Conservation (phyloP, 1,139 yeast genomes). For the Zygosaccharomyces sapae region DNA sequence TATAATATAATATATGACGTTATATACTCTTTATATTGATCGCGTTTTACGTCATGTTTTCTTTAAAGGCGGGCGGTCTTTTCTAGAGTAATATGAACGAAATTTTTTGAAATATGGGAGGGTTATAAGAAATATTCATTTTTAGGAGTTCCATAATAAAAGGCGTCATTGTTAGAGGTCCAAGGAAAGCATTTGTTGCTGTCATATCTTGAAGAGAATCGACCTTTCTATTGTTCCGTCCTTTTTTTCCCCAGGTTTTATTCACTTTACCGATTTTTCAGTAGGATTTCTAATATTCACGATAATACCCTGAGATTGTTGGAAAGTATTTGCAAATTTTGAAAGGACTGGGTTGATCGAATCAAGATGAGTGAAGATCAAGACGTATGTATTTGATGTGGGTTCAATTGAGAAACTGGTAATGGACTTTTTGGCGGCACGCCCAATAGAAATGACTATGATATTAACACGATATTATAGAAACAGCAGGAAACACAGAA, state of each 20-base stretch:
- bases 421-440: background rate
- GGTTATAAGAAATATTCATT: background rate
- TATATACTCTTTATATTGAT: background rate
- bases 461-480: slow-evolving; percentile 10
- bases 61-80: slow-evolving; percentile 3
- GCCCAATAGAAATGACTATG: background rate
- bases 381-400: slow-evolving; percentile 1
- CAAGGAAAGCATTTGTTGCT: no score
- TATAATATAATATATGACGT: background rate
- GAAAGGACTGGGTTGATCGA: background rate
- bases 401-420: background rate
- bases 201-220: no score
- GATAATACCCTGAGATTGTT: background rate
- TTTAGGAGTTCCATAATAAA: background rate
- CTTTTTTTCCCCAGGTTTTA: background rate
- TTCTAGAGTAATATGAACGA: slow-evolving; percentile 2
- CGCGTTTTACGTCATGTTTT: slow-evolving; percentile 5
- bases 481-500: background rate
- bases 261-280: background rate
- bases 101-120: slow-evolving; percentile 2
- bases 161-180: background rate
- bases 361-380: slow-evolving; percentile 1
- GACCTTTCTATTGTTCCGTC: background rate
- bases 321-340: background rate
- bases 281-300: background rate